Base-by-base conservation (phyloP, 495 filamentous ascomycete genomes). In the Cryomyces minteri region DNA sequence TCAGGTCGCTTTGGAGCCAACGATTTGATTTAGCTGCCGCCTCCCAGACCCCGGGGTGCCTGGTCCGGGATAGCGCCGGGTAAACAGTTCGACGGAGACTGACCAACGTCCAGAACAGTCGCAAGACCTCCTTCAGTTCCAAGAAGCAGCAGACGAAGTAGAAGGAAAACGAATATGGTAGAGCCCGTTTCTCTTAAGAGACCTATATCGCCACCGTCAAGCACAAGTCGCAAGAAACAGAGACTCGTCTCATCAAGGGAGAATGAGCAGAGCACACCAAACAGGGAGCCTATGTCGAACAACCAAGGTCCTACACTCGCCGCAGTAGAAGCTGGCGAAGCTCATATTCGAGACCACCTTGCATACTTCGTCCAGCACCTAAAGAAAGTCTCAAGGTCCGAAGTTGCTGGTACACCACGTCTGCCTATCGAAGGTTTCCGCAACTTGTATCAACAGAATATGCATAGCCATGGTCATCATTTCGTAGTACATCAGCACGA, bases 401-500 rank as follows among this genome's bases (percentile, higher is more conserved):
- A 48, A 7, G 43, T 52, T 5, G n/a, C 48, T 0, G 32, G 36
- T 6, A 48, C 11, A 5, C 64, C 68, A 14, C 57, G 62, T 30
- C 51, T 79, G 0, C 48, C 62, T 0, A 65, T 76, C 31, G 43
- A 54, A 0, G 55, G 57, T 4, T 81, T 75, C 58, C 42, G 47
- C 29, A 53, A 60, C n/a, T 59, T 82, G 2, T 81, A 80, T 57
- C 52, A 56, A 29, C 52, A 61, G 6, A 73, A 73, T 53, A 43
- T 65, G 48, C 56, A 72, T 43, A 43, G 51, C 5, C 41, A 61
- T 12, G 78, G 76, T 7, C 62, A 59, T 25, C 77, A 82, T 51
- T 80, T 79, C 49, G 67, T 81, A 32, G 64, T 82, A 30, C 74
- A 80, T 55, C 78, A 81, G 52, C 78, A 82, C 53, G 78, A 82